Base-by-base conservation (phyloP, 192 early-diverging fungal genomes). In the Umbelopsis isabellina region DNA sequence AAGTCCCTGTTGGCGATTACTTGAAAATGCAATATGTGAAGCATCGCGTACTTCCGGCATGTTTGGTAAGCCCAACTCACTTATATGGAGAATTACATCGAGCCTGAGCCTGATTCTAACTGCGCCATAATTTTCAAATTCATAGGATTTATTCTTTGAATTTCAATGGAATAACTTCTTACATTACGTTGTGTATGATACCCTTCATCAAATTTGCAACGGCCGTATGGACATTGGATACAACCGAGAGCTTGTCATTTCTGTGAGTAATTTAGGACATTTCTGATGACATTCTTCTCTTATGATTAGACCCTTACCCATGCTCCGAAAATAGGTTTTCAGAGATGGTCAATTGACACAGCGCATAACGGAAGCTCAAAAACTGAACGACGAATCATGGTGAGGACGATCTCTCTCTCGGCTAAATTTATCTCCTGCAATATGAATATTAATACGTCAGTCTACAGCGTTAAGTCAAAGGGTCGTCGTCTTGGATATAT, bases 161-260 rank as follows among this genome's bases (percentile, higher is more conserved):
- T 96, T 94, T 73, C 90, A 91, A 44, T 98, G 97, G 91, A 99
- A 99, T 83, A 99, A 99, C 84, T 97, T 99, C 79, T 76, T 99
- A 72, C 98, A 99, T 76, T 95, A 94, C 23, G 97, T 99, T 30
- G 94, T 98, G 1, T 99, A 97, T 78, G 98, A 99, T 77, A 97
- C 98, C 89, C 87, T 98, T 74, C 95, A 96, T 74, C 98, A 99
- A 80, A 91, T 98, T 35, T 95, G 97, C 71, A 97, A 98, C 77
- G 90, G 94, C 44, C 95, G 92, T 30, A 89, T 95, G 82, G 89
- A 79, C 48, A 65, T 84, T 20, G 87, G 80, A 55, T 85, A 79
- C 68, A 90, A 88, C 53, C 79, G 84, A 18, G 81, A 80, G 18
- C 83, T 89, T 21, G 81, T 85, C 4, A 79, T 89, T 49, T 85